A percentile compares a stretch with the other conserved stretches of the same genome.
phyloP scores from a whole-genome alignment of 257 asterid species.

The Rubia yunnanensis region DNA sequence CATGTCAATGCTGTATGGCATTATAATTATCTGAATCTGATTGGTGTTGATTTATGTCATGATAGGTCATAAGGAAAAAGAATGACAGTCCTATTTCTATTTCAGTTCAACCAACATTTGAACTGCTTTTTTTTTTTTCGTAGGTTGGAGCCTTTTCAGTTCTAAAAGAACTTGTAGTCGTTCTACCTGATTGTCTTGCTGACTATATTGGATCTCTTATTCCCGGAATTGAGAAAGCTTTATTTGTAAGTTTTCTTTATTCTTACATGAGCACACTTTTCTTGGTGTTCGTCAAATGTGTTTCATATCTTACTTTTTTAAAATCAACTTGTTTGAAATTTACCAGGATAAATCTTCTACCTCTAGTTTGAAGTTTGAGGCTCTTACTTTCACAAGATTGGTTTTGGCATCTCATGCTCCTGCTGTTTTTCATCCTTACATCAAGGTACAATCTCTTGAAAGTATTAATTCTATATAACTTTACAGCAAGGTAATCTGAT shows the following conservation, averaged over 20 bases:
- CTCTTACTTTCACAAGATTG: constrained; percentile 92
- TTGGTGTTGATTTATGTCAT: background rate
- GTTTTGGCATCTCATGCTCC: constrained; percentile 86
- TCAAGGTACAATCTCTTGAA: constrained; percentile 49
- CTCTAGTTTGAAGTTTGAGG: constrained; percentile 92
- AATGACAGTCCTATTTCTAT: constrained; percentile 10
- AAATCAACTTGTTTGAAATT: constrained; percentile 6
- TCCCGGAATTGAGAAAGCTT: constrained; percentile 94
- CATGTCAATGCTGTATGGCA: background rate
- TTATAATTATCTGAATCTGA: background rate
- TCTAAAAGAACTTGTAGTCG: constrained; percentile 83
- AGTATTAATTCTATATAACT: background rate
- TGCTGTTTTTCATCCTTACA: constrained; percentile 87
- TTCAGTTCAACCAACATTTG: constrained; percentile 11
- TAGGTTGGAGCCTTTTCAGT: constrained; percentile 99
- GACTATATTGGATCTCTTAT: constrained; percentile 95
- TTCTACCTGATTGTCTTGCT: constrained; percentile 97
- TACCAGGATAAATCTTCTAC: constrained; percentile 95
- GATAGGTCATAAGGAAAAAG: background rate
- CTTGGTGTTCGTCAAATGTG: background rate
- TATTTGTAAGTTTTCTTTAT: constrained; percentile 53
- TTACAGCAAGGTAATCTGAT: background rate
- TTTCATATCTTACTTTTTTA: constrained; percentile 4
- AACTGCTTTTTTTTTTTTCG: constrained; percentile 12
- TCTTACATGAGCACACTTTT: background rate